Base-by-base conservation (phyloP, 2,329 filamentous ascomycete species). In the Harringtonia aguacate region DNA sequence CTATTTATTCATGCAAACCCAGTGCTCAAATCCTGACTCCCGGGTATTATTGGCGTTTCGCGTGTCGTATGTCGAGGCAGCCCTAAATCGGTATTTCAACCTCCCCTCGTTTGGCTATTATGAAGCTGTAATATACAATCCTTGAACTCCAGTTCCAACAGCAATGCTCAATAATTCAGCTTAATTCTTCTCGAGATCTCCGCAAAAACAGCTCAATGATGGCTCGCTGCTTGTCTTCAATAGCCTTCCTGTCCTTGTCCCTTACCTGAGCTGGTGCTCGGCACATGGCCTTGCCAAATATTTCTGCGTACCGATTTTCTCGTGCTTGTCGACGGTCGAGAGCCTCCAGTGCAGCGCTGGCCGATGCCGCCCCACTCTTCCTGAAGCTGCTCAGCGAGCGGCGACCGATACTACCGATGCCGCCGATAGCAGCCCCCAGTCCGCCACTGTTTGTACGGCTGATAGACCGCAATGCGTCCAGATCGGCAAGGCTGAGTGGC, bases 161-260 rank as follows among this genome's bases (percentile, higher is more conserved):
- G 8, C 7, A 14, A 12, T 29, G 12, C 31, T n/a, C 22, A 34
- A 17, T 10, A 13, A 7, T 6, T 36, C 28, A 44, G 8, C 34
- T 21, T 21, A 51, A 7, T 17, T 53, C 52, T 3, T 53, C 49
- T 4, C 50, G 33, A 17, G 49, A 43, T 21, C 52, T 20, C 20
- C 50, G 45, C 46, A 86, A 56, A 51, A 94, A 94, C 24, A 86
- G 64, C 57, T 88, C 84, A 27, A 94, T 58, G 13, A 89, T 62
- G 10, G 71, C 71, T 45, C 71, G 69, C 65, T 79, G 83, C 57
- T 75, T 75, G 46, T 84, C 84, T 50, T 81, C 78, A 14, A 70
- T 61, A 0, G 65, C 62, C 47, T 70, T 79, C 51, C 65, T 75
- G 47, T 84, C 81, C 60, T 75, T 70, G 3, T 65, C 65, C 46